Base-by-base conservation (phyloP, 805 yeast species). In the Suhomyces sp. region DNA sequence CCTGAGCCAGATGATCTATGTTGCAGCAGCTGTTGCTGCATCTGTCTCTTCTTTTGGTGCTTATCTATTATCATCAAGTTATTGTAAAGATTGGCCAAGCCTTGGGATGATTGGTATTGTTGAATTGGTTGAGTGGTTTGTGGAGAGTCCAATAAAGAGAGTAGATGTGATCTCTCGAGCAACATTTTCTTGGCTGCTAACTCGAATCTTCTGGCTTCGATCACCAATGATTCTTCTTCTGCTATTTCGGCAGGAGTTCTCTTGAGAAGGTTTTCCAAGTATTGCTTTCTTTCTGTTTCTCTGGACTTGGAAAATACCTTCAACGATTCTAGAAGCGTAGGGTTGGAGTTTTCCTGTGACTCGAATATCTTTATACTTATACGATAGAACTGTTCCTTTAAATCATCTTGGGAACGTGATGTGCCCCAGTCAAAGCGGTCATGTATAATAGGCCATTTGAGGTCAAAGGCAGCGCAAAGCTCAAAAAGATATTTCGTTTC, bases 241-340 rank as follows among this genome's bases (percentile, higher is more conserved):
- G 98, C 98, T 44, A 94, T 89, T 65, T 94, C 99, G 0, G 97
- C 96, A 0, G 99, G 97, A 2, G 93, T 84, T 58, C 99, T 76
- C 35, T 84, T 83, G 43, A 93, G 75, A 37, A 94, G 72, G 54
- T 89, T 82, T 59, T 85, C 85, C 44, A 94, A 70, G 63, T 93
- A 93, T 48, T 81, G 81, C 60, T 94, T 94, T 55, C 99, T 80
- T 59, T 85, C 89, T 19, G 79, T 54, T 66, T 94, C 99, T 57
- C 82, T 84, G 6, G 79, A 77, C 59, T 84, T 85, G 39, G 89
- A 83, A 64, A 79, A 94, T 19, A 83, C 65, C 43, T 72, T 77
- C 61, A 94, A 76, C 24, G 84, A 77, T 27, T 85, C 85, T 17
- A 86, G 76, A 40, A 90, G 65, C 2, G 68, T 65, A 2, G 77